Conservation (phyloP, 371 early-diverging fungal species). For the Apophysomyces sp. region DNA sequence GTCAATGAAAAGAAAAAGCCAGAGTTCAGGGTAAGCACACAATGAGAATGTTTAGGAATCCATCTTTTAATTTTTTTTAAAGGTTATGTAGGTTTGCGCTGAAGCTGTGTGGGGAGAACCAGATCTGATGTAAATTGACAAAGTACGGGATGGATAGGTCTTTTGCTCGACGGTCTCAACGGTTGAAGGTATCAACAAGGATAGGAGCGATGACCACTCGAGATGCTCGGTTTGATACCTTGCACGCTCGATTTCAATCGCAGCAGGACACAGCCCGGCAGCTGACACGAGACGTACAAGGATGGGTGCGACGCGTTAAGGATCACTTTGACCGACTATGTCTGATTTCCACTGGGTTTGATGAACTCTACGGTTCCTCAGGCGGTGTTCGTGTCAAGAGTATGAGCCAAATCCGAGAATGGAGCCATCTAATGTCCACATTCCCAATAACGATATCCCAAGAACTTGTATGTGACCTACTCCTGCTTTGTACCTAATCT, state of each 20-base stretch:
- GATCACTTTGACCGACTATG: constrained; percentile 52
- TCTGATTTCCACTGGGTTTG: constrained; percentile 40
- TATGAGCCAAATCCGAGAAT: constrained; percentile 9
- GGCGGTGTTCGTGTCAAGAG: constrained; percentile 45
- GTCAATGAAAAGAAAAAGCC: constrained; percentile 69
- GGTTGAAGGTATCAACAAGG: constrained; percentile 56
- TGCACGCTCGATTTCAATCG: constrained; percentile 50
- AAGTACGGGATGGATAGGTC: constrained; percentile 69
- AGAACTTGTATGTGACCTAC: constrained; percentile 13
- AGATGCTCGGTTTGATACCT: constrained; percentile 50
- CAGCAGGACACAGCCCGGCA: constrained; percentile 40
- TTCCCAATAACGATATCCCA: constrained; percentile 3
- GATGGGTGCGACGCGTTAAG: constrained; percentile 42
- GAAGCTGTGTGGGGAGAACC: neutral
- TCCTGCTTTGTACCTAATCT: neutral
- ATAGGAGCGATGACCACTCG: constrained; percentile 21
- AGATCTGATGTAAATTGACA: neutral
- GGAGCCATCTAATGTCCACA: constrained; percentile 8
- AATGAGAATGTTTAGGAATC: neutral
- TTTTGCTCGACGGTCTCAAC: constrained; percentile 60
- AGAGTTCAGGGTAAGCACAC: constrained; percentile 61
- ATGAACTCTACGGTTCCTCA: constrained; percentile 52
- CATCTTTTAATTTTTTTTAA: neutral
- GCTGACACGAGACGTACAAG: constrained; percentile 32
- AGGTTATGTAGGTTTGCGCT: neutral